Percentiles rank a stretch among this genome's conserved stretches.
These are phyloP conservation scores for Gymnopilus dilepis DNA, from an alignment of 768 basidiomycete species.

Conservation along the genomic window DNA sequence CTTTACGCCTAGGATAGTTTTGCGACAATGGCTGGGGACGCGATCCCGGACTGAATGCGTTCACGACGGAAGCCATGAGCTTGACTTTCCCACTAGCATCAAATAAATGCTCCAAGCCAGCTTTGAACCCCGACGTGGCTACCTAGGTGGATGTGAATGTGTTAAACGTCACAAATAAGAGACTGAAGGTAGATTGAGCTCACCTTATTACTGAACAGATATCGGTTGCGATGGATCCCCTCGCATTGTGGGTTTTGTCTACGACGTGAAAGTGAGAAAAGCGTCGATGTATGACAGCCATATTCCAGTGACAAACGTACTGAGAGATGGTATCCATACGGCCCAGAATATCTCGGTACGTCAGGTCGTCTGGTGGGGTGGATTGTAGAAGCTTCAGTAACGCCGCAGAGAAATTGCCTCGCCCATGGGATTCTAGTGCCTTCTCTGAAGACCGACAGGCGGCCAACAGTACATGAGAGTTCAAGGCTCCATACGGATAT, in stretches of 20 bases:
- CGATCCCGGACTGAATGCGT: neutral
- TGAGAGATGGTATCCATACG: neutral
- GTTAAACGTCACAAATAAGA: neutral
- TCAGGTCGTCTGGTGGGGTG: neutral
- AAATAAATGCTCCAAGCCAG: slow-evolving; percentile 6
- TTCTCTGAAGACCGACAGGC: neutral
- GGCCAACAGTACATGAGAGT: neutral
- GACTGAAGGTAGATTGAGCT: neutral
- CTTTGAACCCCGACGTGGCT: no score
- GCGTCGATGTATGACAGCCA: no score
- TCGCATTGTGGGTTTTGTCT: slow-evolving; percentile 23
- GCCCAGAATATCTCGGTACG: neutral
- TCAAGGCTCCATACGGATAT: neutral
- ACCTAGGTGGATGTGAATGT: no score
- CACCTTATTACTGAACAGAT: slow-evolving; percentile 13
- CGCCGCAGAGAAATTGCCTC: neutral
- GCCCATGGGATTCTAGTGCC: neutral
- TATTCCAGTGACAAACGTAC: neutral
- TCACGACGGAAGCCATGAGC: neutral
- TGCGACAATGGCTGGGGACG: no score
- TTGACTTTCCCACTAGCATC: neutral
- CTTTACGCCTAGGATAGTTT: neutral
- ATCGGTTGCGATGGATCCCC: slow-evolving; percentile 8
- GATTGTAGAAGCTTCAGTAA: neutral
- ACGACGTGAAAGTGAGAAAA: no score